These are phyloP conservation scores for Cicer pinnatifidum DNA, from an alignment of 306 rosid genomes.

Conservation along the genomic window DNA sequence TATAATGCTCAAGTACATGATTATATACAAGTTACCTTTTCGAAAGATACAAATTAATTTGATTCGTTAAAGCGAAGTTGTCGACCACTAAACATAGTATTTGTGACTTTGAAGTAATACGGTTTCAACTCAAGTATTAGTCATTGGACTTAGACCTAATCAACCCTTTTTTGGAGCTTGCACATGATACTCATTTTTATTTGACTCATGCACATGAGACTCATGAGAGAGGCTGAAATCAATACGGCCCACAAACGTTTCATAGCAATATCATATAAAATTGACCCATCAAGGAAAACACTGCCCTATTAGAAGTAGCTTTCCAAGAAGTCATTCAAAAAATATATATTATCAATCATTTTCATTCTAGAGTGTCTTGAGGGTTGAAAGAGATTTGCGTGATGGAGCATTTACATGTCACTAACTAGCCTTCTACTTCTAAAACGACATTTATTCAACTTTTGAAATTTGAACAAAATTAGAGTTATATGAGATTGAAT, in stretches of 20 bases:
- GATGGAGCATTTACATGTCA: neutral
- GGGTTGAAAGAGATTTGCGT: neutral
- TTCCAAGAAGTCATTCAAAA: constrained; percentile 17
- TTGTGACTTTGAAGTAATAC: constrained; percentile 34
- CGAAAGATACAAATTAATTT: constrained; percentile 38
- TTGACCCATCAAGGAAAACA: constrained; percentile 25
- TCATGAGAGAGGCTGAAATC: neutral
- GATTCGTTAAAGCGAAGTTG: constrained; percentile 53
- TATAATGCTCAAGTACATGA: constrained; percentile 19
- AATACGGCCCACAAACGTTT: neutral
- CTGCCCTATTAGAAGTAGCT: constrained; percentile 4
- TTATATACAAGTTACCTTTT: constrained; percentile 31
- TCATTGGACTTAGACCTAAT: constrained; percentile 56
- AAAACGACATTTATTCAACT: constrained; percentile 33
- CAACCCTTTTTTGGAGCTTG: constrained; percentile 18
- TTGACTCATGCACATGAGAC: constrained; percentile 34
- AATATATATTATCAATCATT: neutral
- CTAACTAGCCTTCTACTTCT: neutral
- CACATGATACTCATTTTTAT: too few relatives aligned
- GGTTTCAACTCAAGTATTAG: constrained; percentile 30
- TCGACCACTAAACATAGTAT: constrained; percentile 45
- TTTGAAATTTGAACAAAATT: constrained; percentile 29
- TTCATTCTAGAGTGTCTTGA: too few relatives aligned
- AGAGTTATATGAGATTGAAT: neutral
- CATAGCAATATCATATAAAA: neutral